Conservation (phyloP, 2,329 filamentous ascomycete genomes). For the Daldinia sp. region DNA sequence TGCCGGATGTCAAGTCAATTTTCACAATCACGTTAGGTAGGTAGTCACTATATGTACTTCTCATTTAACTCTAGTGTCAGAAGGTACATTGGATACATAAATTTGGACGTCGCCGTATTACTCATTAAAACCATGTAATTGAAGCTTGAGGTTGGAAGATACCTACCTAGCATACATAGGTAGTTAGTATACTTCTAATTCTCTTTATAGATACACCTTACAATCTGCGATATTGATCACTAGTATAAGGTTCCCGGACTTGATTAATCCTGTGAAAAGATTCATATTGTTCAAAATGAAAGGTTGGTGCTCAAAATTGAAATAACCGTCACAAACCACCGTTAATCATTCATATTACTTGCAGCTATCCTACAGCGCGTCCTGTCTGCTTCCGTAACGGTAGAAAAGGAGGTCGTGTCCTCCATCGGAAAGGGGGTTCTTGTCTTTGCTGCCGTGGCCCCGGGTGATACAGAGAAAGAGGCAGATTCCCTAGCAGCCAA, state of each 20-base stretch:
- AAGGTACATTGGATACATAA: too few relatives aligned
- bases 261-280: background rate
- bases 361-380: constrained; percentile 93
- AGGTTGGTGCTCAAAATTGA: constrained; percentile 48
- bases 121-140: background rate
- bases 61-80: too few relatives aligned
- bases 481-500: constrained; percentile 85
- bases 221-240: background rate
- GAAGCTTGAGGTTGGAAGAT: background rate
- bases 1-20: constrained; percentile 4
- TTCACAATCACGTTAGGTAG: background rate
- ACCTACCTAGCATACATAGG: too few relatives aligned
- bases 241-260: background rate
- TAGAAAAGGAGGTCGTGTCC: constrained; percentile 90
- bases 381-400: constrained; percentile 93
- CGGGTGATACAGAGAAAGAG: constrained; percentile 90
- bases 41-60: too few relatives aligned
- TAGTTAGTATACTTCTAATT: background rate
- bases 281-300: constrained; percentile 50
- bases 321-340: background rate
- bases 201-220: background rate
- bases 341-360: constrained; percentile 30
- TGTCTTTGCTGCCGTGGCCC: constrained; percentile 91
- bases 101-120: background rate
- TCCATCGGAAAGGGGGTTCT: constrained; percentile 91